phyloP scores from a whole-genome alignment of 495 filamentous ascomycete species.

The Usnea hakonensis region DNA sequence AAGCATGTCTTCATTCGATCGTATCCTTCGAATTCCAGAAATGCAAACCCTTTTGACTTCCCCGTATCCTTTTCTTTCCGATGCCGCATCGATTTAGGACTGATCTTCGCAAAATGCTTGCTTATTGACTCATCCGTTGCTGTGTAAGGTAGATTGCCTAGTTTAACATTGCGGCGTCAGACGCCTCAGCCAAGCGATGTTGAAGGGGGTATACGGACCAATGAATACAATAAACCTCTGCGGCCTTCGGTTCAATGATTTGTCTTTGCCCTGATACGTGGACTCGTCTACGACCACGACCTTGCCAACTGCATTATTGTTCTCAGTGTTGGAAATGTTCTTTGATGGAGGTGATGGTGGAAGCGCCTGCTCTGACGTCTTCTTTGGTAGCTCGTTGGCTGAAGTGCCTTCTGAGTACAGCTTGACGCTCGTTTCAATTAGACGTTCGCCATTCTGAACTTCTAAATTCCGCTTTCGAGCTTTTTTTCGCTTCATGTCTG shows the following conservation, averaged over 20 bases:
- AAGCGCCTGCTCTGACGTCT: background rate
- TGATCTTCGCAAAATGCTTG: conserved; percentile 69
- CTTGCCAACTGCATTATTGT: background rate
- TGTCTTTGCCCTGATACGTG: background rate
- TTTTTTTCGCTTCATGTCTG: conserved; percentile 20
- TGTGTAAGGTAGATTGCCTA: conserved; percentile 81
- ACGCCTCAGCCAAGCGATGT: background rate
- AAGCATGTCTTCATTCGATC: conserved; percentile 93
- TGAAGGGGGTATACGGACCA: conserved; percentile 35
- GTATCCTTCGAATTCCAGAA: conserved; percentile 83
- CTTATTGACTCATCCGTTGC: conserved; percentile 59
- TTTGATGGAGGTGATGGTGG: background rate
- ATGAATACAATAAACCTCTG: conserved; percentile 80
- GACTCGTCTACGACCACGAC: background rate
- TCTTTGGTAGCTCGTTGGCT: background rate
- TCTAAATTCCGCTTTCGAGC: conserved; percentile 21
- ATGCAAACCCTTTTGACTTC: conserved; percentile 79
- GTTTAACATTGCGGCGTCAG: conserved; percentile 14
- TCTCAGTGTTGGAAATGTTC: background rate
- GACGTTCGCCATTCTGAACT: background rate
- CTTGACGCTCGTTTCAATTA: conserved; percentile 9
- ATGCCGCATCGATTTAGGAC: conserved; percentile 65
- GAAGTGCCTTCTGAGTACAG: conserved; percentile 18
- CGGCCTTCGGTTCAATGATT: conserved; percentile 32
- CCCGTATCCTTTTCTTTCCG: conserved; percentile 60